A percentile compares a stretch with the other conserved stretches of the same genome.
phyloP scores from a whole-genome alignment of 2,329 filamentous ascomycete genomes.

The Proliferodiscus dingleyae region DNA sequence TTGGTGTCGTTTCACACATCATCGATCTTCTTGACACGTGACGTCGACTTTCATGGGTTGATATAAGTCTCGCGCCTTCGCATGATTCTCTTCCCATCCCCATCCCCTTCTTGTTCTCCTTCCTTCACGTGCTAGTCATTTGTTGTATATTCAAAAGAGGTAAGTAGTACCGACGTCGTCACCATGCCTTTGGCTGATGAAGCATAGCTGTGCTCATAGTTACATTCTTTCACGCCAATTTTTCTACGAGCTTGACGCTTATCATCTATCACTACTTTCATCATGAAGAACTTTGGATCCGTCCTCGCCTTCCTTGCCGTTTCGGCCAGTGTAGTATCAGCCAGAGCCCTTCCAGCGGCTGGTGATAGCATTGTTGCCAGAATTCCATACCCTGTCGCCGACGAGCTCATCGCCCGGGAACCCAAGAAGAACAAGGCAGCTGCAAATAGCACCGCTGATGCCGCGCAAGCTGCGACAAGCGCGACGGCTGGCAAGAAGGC shows the following conservation, averaged over 20 bases:
- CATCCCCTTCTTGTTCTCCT: slow-evolving; percentile 18
- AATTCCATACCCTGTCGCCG: slow-evolving; percentile 17
- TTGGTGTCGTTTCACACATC: slow-evolving; percentile 19
- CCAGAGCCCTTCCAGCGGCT: slow-evolving; percentile 23
- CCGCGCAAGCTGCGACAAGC: slow-evolving; percentile 2
- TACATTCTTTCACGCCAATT: slow-evolving; percentile 20
- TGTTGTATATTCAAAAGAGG: slow-evolving; percentile 25
- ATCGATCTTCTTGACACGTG: slow-evolving; percentile 6
- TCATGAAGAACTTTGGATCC: slow-evolving; percentile 38
- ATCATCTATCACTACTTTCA: slow-evolving; percentile 22
- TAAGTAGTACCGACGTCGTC: slow-evolving; percentile 6
- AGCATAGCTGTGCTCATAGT: slow-evolving; percentile 27
- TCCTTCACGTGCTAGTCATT: slow-evolving; percentile 24
- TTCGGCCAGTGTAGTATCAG: slow-evolving; percentile 32
- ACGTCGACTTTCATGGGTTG: slow-evolving; percentile 5
- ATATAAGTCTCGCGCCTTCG: slow-evolving; percentile 18
- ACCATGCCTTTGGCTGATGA: slow-evolving; percentile 13
- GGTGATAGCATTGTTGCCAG: slow-evolving; percentile 17
- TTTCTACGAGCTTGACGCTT: slow-evolving; percentile 23
- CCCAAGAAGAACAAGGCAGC: slow-evolving; percentile 1
- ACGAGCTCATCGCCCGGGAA: neutral
- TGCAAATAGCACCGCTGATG: neutral
- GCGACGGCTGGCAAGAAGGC: slow-evolving; percentile 13
- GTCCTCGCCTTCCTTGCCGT: slow-evolving; percentile 35
- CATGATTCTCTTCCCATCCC: slow-evolving; percentile 13